Evolutionary conservation across 345 rosid species (phyloP).

Genomic region (Pelargonium nanum): DNA sequence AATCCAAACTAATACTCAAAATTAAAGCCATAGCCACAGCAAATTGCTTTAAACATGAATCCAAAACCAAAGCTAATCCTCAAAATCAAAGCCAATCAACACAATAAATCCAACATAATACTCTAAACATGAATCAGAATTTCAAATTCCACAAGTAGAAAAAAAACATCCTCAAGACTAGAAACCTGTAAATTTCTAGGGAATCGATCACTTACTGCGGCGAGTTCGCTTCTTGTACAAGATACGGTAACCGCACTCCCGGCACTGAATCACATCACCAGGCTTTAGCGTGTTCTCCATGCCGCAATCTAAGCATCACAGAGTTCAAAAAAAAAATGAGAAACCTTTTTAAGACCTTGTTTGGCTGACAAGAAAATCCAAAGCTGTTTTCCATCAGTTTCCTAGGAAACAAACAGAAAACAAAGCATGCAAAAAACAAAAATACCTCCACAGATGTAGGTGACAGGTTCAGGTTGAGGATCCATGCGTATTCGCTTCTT

Average conservation of each 20-base stretch:
- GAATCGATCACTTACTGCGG: constrained; percentile 33
- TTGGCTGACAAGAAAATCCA: too few relatives aligned
- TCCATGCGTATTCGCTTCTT: constrained; percentile 31
- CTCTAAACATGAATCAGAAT: background rate
- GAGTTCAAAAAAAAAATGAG: background rate
- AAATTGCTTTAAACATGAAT: too few relatives aligned
- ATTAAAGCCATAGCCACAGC: too few relatives aligned
- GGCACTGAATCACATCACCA: constrained; percentile 84
- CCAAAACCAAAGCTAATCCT: too few relatives aligned
- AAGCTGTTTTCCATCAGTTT: background rate
- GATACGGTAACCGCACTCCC: constrained; percentile 90
- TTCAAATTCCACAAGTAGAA: background rate
- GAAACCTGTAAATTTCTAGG: too few relatives aligned
- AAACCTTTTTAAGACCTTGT: background rate
- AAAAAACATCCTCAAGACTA: background rate
- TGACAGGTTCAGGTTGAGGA: constrained; percentile 75
- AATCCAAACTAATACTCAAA: too few relatives aligned
- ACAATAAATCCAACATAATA: too few relatives aligned
- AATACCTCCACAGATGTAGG: constrained; percentile 77
- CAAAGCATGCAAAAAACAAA: background rate
- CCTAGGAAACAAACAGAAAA: background rate
- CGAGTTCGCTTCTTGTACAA: constrained; percentile 93
- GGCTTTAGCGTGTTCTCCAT: constrained; percentile 65
- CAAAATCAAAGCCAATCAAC: too few relatives aligned
- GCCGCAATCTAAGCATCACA: constrained; percentile 50